Percentiles rank a stretch among this genome's conserved stretches.
phyloP scores from a whole-genome alignment of 805 yeast species.

The Saturnispora diversa region DNA sequence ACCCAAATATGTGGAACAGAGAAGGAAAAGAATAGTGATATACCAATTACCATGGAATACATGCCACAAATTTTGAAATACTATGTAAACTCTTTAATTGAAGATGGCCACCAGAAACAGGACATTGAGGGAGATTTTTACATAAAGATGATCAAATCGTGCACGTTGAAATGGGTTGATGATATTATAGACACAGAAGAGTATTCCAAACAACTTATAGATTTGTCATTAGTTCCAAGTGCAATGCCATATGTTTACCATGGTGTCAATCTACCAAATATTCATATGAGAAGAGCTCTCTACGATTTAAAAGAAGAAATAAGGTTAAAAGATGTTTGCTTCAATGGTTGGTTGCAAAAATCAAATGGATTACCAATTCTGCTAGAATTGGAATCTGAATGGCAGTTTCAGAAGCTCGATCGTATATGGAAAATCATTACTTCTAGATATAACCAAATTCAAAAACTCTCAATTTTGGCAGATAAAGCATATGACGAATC shows the following conservation, averaged over 20 bases:
- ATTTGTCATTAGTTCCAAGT: conserved; percentile 24
- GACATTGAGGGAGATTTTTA: conserved; percentile 20
- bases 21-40: conserved; percentile 2
- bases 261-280: conserved; percentile 18
- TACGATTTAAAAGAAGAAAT: conserved; percentile 16
- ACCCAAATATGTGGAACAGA: conserved; percentile 6
- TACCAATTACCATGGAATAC: conserved; percentile 18
- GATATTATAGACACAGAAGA: conserved; percentile 11
- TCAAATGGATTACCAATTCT: neutral
- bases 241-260: conserved; percentile 17
- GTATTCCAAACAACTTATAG: conserved; percentile 18
- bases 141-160: conserved; percentile 16
- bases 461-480: neutral
- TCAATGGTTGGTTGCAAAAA: conserved; percentile 16
- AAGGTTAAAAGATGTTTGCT: conserved; percentile 18
- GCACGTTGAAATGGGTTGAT: conserved; percentile 18
- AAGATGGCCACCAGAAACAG: conserved; percentile 10
- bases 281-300: conserved; percentile 25
- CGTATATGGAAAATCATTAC: neutral
- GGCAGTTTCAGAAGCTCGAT: neutral
- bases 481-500: neutral
- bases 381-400: neutral
- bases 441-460: neutral
- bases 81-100: conserved; percentile 19
- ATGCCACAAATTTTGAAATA: conserved; percentile 22